Evolutionary conservation across 371 early-diverging fungal genomes (phyloP), one percentile per base, ranked within the genome.

Genomic region (Dichotomocladium elegans): DNA sequence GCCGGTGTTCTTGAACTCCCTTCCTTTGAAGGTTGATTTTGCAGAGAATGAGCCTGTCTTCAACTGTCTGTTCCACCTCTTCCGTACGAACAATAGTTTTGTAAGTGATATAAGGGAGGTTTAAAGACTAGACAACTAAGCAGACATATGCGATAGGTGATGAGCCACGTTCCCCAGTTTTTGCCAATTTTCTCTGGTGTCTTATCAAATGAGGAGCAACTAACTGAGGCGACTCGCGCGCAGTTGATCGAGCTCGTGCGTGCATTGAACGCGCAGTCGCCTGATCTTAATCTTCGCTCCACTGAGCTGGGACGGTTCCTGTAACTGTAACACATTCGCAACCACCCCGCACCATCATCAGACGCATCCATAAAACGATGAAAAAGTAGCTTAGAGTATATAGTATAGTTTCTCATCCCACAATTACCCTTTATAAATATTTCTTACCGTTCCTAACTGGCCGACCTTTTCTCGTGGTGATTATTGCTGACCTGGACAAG

Each of bases 41-140:
- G 79, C 82, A 50, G 93, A 93, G 66, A 90, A 92, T 50, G 73
- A 82, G 53, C 85, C 89, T 17, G 87, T 92, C 12, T 91, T 83
- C 63, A 71, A 85, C 44, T 76, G 87, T 41, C 31, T 91, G 24
- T 81, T 82, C 61, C 55, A 67, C 8, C 62, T 91, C 51, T 75
- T 91, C 60, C 75, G 70, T 24, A 48, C 62, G 24, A 73, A 79
- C 58, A 79, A 83, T 57, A 45, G 71, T n/a, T 64, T 61, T 45
- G 67, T 79, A 60, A 33, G 60, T 53, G 4, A 40, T n/a, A n/a
- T n/a, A n/a, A n/a, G n/a, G n/a, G n/a, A n/a, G n/a, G n/a, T n/a
- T 34, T n/a, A n/a, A n/a, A n/a, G n/a, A n/a, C n/a, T n/a, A n/a
- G n/a, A n/a, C 10, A 34, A 34, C 34, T 34, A n/a, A 34, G 9